A percentile compares a stretch with the other conserved stretches of the same genome.
Evolutionary conservation across 352 stramenopile species (phyloP).

Genomic region (Phytophthora hybrid): DNA sequence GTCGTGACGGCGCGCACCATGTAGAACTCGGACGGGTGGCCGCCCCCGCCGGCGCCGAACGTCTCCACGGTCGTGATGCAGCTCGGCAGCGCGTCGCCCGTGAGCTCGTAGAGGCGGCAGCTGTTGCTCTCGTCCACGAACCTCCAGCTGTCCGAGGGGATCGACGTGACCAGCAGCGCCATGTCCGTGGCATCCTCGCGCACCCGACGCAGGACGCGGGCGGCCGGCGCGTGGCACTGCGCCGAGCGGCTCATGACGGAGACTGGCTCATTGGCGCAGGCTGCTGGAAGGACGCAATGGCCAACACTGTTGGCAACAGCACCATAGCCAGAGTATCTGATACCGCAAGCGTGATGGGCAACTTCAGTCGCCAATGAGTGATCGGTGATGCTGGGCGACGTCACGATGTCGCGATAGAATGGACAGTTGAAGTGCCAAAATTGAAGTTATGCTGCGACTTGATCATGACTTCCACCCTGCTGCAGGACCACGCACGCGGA

Average conservation of each 20-base stretch:
- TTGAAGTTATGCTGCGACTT: neutral
- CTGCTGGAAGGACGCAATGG: neutral
- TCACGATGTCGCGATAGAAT: neutral
- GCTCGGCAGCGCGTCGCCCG: constrained; percentile 46
- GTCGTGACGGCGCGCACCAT: constrained; percentile 63
- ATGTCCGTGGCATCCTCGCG: constrained; percentile 54
- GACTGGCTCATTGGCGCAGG: neutral
- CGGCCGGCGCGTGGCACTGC: constrained; percentile 44
- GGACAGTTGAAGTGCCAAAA: neutral
- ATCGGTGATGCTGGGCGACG: neutral
- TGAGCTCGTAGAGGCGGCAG: constrained; percentile 64
- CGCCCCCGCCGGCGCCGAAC: constrained; percentile 40
- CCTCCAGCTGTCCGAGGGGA: constrained; percentile 46
- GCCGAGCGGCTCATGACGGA: constrained; percentile 39
- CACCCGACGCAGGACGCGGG: constrained; percentile 54
- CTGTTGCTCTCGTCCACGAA: constrained; percentile 54
- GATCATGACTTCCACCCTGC: too few relatives aligned
- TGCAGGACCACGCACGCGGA: too few relatives aligned
- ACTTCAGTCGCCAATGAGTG: constrained; percentile 3
- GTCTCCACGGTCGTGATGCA: constrained; percentile 46
- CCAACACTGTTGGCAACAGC: too few relatives aligned
- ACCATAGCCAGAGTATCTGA: neutral
- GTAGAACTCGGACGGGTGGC: constrained; percentile 60
- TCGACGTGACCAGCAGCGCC: constrained; percentile 45
- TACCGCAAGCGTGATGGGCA: constrained; percentile 5